Evolutionary conservation across 352 stramenopile species (phyloP).

Genomic region (Pythium diclinum): DNA sequence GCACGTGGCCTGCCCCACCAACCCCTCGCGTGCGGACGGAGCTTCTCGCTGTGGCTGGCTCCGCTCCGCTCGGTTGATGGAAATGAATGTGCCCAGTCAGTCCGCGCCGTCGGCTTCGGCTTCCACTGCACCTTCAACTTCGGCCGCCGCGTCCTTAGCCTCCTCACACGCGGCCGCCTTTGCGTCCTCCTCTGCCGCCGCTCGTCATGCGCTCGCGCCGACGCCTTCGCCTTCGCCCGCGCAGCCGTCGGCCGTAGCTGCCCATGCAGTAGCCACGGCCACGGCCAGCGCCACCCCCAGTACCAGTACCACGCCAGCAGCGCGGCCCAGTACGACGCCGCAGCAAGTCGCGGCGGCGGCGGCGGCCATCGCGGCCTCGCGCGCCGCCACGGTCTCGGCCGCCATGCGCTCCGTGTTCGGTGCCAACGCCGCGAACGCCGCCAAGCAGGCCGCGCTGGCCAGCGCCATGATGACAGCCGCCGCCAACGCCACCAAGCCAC

Average conservation of each 20-base stretch:
- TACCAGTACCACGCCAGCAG: neutral
- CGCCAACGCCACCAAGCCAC: slow-evolving; percentile 8
- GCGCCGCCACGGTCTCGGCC: slow-evolving; percentile 21
- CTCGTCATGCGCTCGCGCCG: neutral
- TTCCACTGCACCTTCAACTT: slow-evolving; percentile 1
- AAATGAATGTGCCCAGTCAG: slow-evolving; percentile 29
- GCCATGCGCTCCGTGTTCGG: slow-evolving; percentile 27
- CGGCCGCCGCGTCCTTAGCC: neutral
- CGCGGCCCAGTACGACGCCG: slow-evolving; percentile 8
- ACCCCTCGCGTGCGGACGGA: slow-evolving; percentile 7
- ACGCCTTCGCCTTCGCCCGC: neutral
- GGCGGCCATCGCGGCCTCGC: slow-evolving; percentile 23
- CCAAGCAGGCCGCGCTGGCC: slow-evolving; percentile 14
- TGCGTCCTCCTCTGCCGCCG: neutral
- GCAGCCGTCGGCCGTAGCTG: neutral
- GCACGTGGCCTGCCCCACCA: slow-evolving; percentile 5
- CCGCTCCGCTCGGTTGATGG: slow-evolving; percentile 7
- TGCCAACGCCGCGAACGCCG: slow-evolving; percentile 8
- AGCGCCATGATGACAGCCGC: slow-evolving; percentile 20
- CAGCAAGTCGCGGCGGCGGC: slow-evolving; percentile 26
- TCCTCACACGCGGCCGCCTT: neutral
- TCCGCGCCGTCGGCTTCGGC: slow-evolving; percentile 2
- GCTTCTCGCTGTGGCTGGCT: slow-evolving; percentile 1
- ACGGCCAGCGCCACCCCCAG: neutral
- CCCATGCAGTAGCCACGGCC: too few species aligned